Conservation (phyloP, 805 yeast species). For the Lipomyces orientalis region DNA sequence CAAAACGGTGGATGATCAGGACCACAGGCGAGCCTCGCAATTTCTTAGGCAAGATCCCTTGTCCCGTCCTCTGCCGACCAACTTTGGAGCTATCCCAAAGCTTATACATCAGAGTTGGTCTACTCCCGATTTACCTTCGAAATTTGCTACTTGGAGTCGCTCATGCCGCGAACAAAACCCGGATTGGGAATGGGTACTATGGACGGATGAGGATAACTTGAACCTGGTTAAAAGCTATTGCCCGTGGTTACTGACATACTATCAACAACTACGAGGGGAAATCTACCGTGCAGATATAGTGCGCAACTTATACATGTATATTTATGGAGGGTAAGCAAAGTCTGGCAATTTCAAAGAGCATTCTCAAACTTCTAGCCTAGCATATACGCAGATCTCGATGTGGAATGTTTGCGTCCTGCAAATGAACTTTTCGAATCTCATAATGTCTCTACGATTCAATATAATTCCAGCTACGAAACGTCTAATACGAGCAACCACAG, state of each 20-base stretch:
- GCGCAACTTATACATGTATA: not conserved
- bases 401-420: not conserved
- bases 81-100: not conserved
- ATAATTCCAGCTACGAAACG: not conserved
- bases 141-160: not conserved
- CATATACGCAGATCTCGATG: not conserved
- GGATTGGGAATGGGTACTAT: not conserved
- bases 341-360: too few species aligned
- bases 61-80: not conserved
- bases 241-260: not conserved
- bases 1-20: too few species aligned
- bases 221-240: not conserved
- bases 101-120: not conserved
- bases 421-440: not conserved
- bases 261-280: not conserved
- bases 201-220: constrained; percentile 1
- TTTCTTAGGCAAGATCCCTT: not conserved
- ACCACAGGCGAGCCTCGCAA: not conserved
- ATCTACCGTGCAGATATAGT: not conserved
- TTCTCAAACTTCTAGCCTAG: not conserved
- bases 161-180: not conserved
- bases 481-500: not conserved
- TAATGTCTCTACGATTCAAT: not conserved
- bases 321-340: not conserved
- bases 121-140: not conserved